These are phyloP conservation scores for Gigaspora rosea DNA, from an alignment of 192 early-diverging fungal genomes.

Conservation along the genomic window DNA sequence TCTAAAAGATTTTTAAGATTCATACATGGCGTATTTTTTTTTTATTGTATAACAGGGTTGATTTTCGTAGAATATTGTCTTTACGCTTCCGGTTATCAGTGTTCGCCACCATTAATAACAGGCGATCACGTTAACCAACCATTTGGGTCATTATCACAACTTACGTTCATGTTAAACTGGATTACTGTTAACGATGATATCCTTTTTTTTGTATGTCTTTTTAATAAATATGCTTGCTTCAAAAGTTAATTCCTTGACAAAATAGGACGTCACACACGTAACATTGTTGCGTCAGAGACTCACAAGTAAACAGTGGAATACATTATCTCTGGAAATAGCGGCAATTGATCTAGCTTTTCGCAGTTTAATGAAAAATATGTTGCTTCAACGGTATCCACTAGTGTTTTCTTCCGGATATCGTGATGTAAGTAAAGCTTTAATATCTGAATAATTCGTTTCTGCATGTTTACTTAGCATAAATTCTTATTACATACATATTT, in stretches of 20 bases:
- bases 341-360: slow-evolving; percentile 29
- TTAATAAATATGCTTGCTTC: no score
- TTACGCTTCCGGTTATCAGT: slow-evolving; percentile 8
- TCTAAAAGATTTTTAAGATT: neutral
- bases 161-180: slow-evolving; percentile 27
- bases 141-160: slow-evolving; percentile 3
- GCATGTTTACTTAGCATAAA: neutral
- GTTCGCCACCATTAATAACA: neutral
- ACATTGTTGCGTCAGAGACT: slow-evolving; percentile 12
- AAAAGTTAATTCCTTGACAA: slow-evolving; percentile 16
- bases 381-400: slow-evolving; percentile 13
- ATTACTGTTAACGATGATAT: slow-evolving; percentile 25
- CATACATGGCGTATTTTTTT: neutral
- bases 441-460: neutral
- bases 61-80: slow-evolving; percentile 18
- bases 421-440: neutral
- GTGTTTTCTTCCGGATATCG: slow-evolving; percentile 19
- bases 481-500: neutral
- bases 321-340: slow-evolving; percentile 12
- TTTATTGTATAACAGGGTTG: neutral
- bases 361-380: slow-evolving; percentile 20
- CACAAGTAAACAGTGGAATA: neutral
- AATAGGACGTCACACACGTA: slow-evolving; percentile 23
- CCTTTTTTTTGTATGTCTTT: neutral
- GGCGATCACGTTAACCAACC: neutral